Evolutionary conservation across 2,329 filamentous ascomycete genomes (phyloP), one percentile per base, ranked within the genome.

Genomic region (Tolypocladium tundrense): DNA sequence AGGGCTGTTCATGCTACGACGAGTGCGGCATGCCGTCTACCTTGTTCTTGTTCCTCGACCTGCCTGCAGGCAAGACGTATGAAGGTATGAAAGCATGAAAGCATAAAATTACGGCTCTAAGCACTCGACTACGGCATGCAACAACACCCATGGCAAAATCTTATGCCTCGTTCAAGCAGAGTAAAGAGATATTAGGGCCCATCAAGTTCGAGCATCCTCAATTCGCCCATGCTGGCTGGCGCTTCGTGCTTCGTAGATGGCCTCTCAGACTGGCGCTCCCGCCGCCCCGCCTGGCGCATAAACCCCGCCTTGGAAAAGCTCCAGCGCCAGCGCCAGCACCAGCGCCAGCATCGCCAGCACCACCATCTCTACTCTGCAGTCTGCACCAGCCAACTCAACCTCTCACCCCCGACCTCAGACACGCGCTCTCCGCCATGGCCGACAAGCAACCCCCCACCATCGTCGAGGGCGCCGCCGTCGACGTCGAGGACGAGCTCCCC

Each of bases 381-480:
- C 7, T 27, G n/a, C 21, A 5, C 31, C 52, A 37, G 52, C 37
- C 39, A 54, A 19, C 52, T 13, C 24, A 4, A 9, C 42, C 10
- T 41, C 40, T n/a, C 1, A 19, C 40, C 2, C 2, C 8, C 43
- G 16, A 3, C 24, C 31, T 9, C 24, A 19, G 21, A 42, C 16
- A n/a, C 2, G 24, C 24, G 13, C 45, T 24, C 9, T 13, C 48
- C 10, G 27, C 51, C 57, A 88, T 88, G 85, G 81, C 85, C 62
- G 74, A 79, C 60, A 80, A 82, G 53, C 84, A 88, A 69, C 83
- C 85, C 48, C 67, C 77, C 51, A 75, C 70, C 55, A 70, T 87
- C 59, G 75, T 79, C 61, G 83, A 87, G 70, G 85, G 85, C 68
- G 82, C 82, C 59, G 79, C 80, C 52, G 81, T 78, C 60, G 82